A percentile compares a stretch with the other conserved stretches of the same genome.
These are phyloP conservation scores for Fonsecaea nubica DNA, from an alignment of 2,329 filamentous ascomycete species.

Conservation along the genomic window DNA sequence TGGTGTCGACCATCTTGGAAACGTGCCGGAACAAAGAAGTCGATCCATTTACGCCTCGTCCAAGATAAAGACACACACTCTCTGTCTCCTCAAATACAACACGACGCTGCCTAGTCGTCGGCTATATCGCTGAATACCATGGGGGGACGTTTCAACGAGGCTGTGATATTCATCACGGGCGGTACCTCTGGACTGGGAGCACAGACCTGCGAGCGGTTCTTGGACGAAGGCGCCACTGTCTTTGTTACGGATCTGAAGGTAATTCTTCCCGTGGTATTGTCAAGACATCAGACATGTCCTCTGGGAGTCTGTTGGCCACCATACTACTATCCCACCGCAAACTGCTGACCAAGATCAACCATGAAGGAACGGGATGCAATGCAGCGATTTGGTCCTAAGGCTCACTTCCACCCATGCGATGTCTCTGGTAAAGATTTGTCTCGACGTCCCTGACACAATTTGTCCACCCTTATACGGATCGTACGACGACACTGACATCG, in stretches of 20 bases:
- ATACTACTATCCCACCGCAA: constrained; percentile 11
- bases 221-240: constrained; percentile 24
- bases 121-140: constrained; percentile 2
- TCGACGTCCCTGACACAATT: constrained; percentile 1
- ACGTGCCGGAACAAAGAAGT: too few species aligned
- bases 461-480: too few species aligned
- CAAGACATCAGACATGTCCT: constrained; percentile 4
- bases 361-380: constrained; percentile 21
- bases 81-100: background rate
- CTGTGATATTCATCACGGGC: constrained; percentile 27
- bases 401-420: constrained; percentile 27
- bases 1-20: too few species aligned
- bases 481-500: constrained; percentile 10
- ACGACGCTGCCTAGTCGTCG: background rate
- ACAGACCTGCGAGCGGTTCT: constrained; percentile 25
- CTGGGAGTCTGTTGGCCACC: background rate
- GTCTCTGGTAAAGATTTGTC: constrained; percentile 23
- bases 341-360: constrained; percentile 21
- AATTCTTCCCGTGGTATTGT: constrained; percentile 9
- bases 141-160: constrained; percentile 19
- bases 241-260: constrained; percentile 30
- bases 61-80: background rate
- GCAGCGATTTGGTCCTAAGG: constrained; percentile 27
- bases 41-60: too few species aligned
- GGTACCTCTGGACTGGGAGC: constrained; percentile 29